Percentiles rank a stretch among this genome's conserved stretches.
phyloP scores from a whole-genome alignment of 345 rosid genomes.

The Lumnitzera racemosa region DNA sequence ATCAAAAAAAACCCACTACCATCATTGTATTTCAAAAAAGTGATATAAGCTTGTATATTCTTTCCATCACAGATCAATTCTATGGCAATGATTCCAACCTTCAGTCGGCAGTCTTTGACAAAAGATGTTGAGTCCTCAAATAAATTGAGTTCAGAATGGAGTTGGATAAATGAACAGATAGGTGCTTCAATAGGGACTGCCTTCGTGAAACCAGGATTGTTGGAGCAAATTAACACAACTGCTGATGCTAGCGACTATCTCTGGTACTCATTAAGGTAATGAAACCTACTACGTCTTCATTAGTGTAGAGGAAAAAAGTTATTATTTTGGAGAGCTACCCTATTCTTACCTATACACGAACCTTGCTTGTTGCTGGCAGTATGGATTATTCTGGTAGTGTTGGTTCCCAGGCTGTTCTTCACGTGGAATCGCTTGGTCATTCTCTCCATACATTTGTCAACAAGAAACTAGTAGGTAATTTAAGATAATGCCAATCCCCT shows the following conservation, averaged over 20 bases:
- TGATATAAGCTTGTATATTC: neutral
- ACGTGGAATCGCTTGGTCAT: constrained; percentile 80
- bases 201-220: constrained; percentile 51
- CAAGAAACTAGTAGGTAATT: constrained; percentile 67
- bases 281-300: neutral
- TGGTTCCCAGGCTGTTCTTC: constrained; percentile 69
- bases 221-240: constrained; percentile 86
- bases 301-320: neutral
- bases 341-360: constrained; percentile 3
- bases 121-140: constrained; percentile 35
- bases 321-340: no score
- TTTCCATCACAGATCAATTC: constrained; percentile 60
- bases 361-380: constrained; percentile 6
- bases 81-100: constrained; percentile 44
- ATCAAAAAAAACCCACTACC: no score
- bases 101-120: constrained; percentile 33
- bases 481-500: no score
- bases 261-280: constrained; percentile 87
- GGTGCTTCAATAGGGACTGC: constrained; percentile 70
- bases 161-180: constrained; percentile 71
- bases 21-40: no score
- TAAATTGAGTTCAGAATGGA: constrained; percentile 53
- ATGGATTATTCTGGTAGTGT: constrained; percentile 11
- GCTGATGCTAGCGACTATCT: constrained; percentile 82
- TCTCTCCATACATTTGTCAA: constrained; percentile 73